Base-by-base conservation (phyloP, 2,329 filamentous ascomycete genomes). In the Microdochium trichocladiopsis region DNA sequence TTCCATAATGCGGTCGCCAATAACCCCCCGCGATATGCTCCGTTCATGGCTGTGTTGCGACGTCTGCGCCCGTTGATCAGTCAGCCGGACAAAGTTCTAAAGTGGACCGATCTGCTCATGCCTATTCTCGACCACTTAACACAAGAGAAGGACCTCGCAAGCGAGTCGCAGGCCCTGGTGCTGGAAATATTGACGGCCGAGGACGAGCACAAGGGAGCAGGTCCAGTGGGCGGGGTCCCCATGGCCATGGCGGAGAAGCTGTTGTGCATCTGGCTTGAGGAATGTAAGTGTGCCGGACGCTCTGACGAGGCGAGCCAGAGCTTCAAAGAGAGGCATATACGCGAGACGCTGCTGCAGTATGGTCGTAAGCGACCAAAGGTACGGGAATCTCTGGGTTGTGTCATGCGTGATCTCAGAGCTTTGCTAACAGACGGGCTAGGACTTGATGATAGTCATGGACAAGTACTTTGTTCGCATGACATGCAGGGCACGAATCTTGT, bases 21-120 rank as follows among this genome's bases (percentile, higher is more conserved):
- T 31, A 73, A 75, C 23, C 71, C 79, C 2, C 66, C 76, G 50
- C 80, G 82, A 58, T 79, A 81, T 63, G 82, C 80, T 9, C 71
- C 82, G n/a, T 94, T 92, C 68, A 74, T 92, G 18, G 77, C 79
- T 49, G 77, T 88, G 47, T 69, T 93, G 52, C 78, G 81, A 48
- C 77, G 77, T 41, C 72, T 93, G 33, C 77, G 83, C 23, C 82
- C 86, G 2, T 77, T 78, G 11, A 76, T 94, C 51, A 78, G 77
- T 52, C 82, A 82, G 11, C 77, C 84, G 2, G 75, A 79, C 31
- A 79, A 84, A 52, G 68, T 89, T 51, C 69, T 84, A 52, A 77
- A 84, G 54, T 94, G 89, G 89, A 90, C 88, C 78, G 80, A 87
- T 47, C 70, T 79, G 56, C 72, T 86, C 14, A 67, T 84, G 47